Percentiles rank a stretch among this genome's conserved stretches.
These are phyloP conservation scores for Aspergillus pseudotamarii DNA, from an alignment of 2,329 filamentous ascomycete genomes.

Conservation along the genomic window DNA sequence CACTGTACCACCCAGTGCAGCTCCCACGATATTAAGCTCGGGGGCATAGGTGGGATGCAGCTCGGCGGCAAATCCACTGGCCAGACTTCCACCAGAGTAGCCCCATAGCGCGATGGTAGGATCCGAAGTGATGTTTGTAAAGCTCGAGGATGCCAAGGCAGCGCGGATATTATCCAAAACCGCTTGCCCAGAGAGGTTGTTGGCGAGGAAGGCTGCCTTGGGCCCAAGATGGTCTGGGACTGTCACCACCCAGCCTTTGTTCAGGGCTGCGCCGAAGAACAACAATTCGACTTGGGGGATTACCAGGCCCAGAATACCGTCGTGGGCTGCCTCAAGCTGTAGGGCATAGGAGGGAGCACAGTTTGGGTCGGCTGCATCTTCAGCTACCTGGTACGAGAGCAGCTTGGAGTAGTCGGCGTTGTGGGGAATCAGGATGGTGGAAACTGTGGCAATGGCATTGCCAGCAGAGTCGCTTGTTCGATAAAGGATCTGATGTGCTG, in stretches of 20 bases:
- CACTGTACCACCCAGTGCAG: conserved; percentile 53
- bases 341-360: conserved; percentile 32
- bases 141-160: conserved; percentile 31
- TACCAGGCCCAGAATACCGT: conserved; percentile 36
- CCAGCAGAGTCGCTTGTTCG: conserved; percentile 42
- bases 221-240: conserved; percentile 53
- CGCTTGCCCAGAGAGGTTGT: conserved; percentile 47
- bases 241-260: conserved; percentile 51
- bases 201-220: conserved; percentile 46
- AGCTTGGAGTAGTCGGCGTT: conserved; percentile 35
- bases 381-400: conserved; percentile 47
- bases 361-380: conserved; percentile 31
- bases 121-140: conserved; percentile 35
- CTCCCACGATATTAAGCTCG: conserved; percentile 45
- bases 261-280: conserved; percentile 41
- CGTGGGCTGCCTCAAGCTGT: conserved; percentile 41
- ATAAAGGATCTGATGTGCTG: conserved; percentile 44
- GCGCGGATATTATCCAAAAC: conserved; percentile 50
- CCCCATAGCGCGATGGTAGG: conserved; percentile 54
- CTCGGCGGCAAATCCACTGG: conserved; percentile 22
- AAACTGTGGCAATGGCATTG: conserved; percentile 41
- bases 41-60: conserved; percentile 19
- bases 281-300: conserved; percentile 40
- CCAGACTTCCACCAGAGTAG: conserved; percentile 58
- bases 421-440: conserved; percentile 44